Evolutionary conservation across 2,329 filamentous ascomycete genomes (phyloP).

Genomic region (Ophiostoma tasmaniense): DNA sequence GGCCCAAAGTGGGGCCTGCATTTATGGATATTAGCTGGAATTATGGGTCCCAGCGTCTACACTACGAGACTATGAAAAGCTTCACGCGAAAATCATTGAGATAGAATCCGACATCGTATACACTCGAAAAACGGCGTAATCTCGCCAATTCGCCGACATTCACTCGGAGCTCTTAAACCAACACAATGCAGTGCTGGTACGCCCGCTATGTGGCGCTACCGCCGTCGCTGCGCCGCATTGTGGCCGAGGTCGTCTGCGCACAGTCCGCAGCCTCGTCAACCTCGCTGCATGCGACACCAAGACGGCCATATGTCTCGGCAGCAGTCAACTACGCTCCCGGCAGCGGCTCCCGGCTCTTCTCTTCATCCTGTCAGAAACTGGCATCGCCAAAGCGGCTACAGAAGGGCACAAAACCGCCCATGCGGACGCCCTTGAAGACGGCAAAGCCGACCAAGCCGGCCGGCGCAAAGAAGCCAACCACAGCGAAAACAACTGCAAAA

Average conservation of each 20-base stretch:
- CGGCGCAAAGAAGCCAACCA: background rate
- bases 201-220: conserved; percentile 22
- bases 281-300: background rate
- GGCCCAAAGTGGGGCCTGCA: background rate
- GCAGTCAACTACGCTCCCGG: background rate
- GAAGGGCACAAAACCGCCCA: background rate
- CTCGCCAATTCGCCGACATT: background rate
- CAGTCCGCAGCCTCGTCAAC: background rate
- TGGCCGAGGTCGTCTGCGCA: conserved; percentile 13
- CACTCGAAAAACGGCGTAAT: background rate
- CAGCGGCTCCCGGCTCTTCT: background rate
- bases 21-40: background rate
- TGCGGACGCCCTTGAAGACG: conserved; percentile 2
- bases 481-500: background rate
- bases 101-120: background rate
- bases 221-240: conserved; percentile 19
- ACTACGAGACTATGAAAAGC: background rate
- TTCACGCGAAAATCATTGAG: background rate
- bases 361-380: background rate
- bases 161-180: background rate
- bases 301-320: background rate
- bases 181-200: conserved; percentile 10
- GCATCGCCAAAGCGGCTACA: background rate
- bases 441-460: background rate
- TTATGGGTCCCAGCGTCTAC: background rate